Base-by-base conservation (phyloP, 371 early-diverging fungal genomes). In the Basidiobolus meristosporus region DNA sequence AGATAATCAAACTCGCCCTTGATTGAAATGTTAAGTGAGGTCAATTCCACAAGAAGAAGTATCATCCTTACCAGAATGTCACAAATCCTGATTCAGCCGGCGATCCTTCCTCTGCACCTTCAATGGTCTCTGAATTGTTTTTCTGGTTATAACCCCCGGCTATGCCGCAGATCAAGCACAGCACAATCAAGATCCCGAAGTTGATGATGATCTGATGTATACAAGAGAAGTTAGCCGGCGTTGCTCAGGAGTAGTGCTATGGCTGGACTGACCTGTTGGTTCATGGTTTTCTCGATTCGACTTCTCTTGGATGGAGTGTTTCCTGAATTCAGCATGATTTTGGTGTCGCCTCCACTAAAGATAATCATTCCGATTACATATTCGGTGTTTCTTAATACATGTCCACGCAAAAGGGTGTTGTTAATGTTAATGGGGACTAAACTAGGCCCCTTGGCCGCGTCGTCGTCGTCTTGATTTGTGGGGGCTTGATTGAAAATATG, bases 301-400 rank as follows among this genome's bases (percentile, higher is more conserved):
- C 89, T 89, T 42, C 80, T 62, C 58, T 97, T 97, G 37, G 70
- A 74, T 6, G 87, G 87, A 1, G 88, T 78, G 16, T 68, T 66
- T 11, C 82, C 85, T 16, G 83, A 70, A 58, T 90, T 91, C 32
- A 83, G 59, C 50, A 86, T 77, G 47, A 88, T 79, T 60, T 93
- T 95, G 39, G 95, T 91, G 40, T 93, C 87, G 16, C 67, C 59
- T 19, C 96, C 98, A 0, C 92, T 93, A 44, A 71, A 86, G 9
- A 91, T 51, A 10, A 87, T 86, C 3, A 89, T 46, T 0, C 80
- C 90, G 39, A 90, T 73, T 2, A 80, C 70, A 72, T 77, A 82
- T 39, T 81, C 77, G 0, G 90, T 90, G 62, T 90, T 95, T 40
- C 83, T 70, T 15, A 96, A 48, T 2, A 74, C 77, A 50, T 82